Base-by-base conservation (phyloP, 768 basidiomycete genomes). In the Lentinula detonsa region DNA sequence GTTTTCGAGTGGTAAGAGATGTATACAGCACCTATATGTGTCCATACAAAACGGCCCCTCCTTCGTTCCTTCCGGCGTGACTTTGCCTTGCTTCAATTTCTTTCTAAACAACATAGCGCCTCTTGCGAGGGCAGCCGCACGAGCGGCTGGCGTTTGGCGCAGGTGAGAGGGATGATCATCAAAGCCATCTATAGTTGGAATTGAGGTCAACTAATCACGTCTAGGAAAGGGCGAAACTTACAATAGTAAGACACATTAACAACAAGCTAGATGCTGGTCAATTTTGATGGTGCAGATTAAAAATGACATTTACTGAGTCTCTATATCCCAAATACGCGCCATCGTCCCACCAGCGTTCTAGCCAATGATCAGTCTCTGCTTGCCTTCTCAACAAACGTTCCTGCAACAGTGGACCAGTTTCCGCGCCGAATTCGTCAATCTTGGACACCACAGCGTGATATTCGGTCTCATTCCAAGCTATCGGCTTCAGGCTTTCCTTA, bases 161-260 rank as follows among this genome's bases (percentile, higher is more conserved):
- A 87, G 76, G 66, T 88, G 85, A 6, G 74, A 51, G 9, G 90
- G 91, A 8, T 86, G 84, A 21, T 76, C 75, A 64, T 86, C 78
- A 64, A 94, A 94, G 15, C 92, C 92, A 76, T 93, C 91, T 94
- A 56, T 40, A 57, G n/a, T 54, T n/a, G 42, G 11, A 46, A 16
- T 21, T 21, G 21, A 23, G 18, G 8, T 9, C 3, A 11, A 15
- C 37, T 56, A 4, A 60, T n/a, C n/a, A 9, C 21, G 48, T 8
- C 39, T n/a, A 8, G 34, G 15, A 15, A n/a, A 57, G 40, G 16
- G 28, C 28, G 45, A 6, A 33, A 64, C 82, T 58, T 71, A 89
- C 95, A 97, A 66, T 92, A 97, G 73, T 97, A 96, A n/a, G 91
- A 95, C 10, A 95, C 93, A 66, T 95, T 93, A 43, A 95, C 80